Evolutionary conservation across 2,329 filamentous ascomycete genomes (phyloP).

Genomic region (Fusarium sp.): DNA sequence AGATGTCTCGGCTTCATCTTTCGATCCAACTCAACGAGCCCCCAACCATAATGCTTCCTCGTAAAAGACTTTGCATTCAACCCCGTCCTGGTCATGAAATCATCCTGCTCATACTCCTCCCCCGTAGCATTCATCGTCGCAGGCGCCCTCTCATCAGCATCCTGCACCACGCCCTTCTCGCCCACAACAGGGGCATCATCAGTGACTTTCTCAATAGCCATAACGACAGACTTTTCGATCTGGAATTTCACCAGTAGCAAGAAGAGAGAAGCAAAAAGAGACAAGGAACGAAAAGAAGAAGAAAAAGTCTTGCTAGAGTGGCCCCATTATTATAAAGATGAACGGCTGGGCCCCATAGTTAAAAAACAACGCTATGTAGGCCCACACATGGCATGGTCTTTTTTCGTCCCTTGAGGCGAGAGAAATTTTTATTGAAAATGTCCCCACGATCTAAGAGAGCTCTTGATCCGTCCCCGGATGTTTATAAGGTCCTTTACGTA

Average conservation of each 20-base stretch:
- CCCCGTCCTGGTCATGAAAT: constrained; percentile 50
- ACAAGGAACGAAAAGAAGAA: background rate
- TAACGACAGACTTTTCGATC: background rate
- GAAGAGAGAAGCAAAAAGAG: background rate
- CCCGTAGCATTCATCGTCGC: constrained; percentile 19
- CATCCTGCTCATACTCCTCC: constrained; percentile 41
- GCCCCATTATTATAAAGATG: constrained; percentile 39
- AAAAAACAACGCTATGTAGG: constrained; percentile 26
- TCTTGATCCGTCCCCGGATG: constrained; percentile 13
- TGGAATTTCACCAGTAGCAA: background rate
- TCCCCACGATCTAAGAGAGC: constrained; percentile 24
- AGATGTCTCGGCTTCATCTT: constrained; percentile 71
- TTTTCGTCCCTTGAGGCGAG: constrained; percentile 10
- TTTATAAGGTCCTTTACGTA: constrained; percentile 29
- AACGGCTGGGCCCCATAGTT: constrained; percentile 24
- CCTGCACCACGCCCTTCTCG: constrained; percentile 24
- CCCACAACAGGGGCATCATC: constrained; percentile 14
- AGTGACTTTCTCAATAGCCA: constrained; percentile 32
- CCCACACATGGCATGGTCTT: constrained; percentile 33
- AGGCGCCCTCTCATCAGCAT: constrained; percentile 20
- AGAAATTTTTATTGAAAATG: constrained; percentile 1
- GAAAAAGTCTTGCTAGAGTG: constrained; percentile 24
- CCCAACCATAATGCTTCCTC: constrained; percentile 45
- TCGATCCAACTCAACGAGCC: constrained; percentile 57
- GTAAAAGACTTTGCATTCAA: constrained; percentile 45